These are phyloP conservation scores for Geotrichum carabidarum DNA, from an alignment of 1,139 yeast species.

Conservation along the genomic window DNA sequence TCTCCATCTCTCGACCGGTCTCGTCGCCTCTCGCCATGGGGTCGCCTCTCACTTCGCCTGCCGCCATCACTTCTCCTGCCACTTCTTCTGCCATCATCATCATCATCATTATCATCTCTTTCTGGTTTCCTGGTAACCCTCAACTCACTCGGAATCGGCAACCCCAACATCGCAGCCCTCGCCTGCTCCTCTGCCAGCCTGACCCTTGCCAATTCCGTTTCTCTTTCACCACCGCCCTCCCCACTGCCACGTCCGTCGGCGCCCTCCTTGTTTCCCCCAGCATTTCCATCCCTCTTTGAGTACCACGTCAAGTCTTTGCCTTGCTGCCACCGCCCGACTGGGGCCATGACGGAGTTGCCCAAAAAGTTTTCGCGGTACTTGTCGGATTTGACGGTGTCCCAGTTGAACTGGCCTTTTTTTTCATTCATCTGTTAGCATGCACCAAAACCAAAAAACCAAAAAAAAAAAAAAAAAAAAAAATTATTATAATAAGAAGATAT, in stretches of 20 bases:
- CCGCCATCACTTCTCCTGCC: not conserved
- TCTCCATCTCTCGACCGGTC: not conserved
- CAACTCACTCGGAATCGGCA: constrained; percentile 13
- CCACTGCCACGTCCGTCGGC: not conserved
- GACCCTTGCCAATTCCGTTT: constrained; percentile 8
- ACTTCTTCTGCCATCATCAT: not conserved
- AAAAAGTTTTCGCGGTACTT: constrained; percentile 30
- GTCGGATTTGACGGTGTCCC: constrained; percentile 32
- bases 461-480: not conserved
- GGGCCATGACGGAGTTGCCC: constrained; percentile 32
- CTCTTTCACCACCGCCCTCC: not conserved
- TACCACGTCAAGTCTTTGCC: constrained; percentile 31
- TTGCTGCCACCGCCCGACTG: constrained; percentile 29
- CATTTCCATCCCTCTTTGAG: constrained; percentile 20
- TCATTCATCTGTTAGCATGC: not conserved
- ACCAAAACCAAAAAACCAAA: too few relatives aligned
- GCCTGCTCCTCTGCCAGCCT: constrained; percentile 25
- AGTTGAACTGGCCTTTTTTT: constrained; percentile 22
- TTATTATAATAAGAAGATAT: not conserved
- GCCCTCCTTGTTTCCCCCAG: not conserved
- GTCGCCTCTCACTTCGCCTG: not conserved
- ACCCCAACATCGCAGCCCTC: constrained; percentile 27
- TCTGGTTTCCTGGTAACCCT: not conserved
- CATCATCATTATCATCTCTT: not conserved
- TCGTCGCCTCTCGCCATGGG: not conserved